Evolutionary conservation across 768 basidiomycete genomes (phyloP).

Genomic region (Brasilioporus rufonigricans): DNA sequence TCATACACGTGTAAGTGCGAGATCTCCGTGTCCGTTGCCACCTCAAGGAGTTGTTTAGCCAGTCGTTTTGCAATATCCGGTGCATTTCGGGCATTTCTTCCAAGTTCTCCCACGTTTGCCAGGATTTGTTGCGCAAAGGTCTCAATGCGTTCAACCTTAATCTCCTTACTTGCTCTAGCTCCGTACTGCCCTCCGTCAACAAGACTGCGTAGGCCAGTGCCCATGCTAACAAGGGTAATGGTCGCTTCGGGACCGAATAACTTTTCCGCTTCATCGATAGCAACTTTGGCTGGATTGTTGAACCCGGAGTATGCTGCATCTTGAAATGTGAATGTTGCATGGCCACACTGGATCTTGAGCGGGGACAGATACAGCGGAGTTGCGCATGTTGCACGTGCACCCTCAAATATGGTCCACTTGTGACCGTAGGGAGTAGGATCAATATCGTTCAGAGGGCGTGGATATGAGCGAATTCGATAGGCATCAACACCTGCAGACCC

Average conservation of each 20-base stretch:
- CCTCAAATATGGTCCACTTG: neutral
- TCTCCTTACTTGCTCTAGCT: neutral
- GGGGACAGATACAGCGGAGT: neutral
- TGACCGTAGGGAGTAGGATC: neutral
- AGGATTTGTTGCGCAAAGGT: neutral
- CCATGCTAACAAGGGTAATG: neutral
- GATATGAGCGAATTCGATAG: neutral
- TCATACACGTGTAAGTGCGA: neutral
- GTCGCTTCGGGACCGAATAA: neutral
- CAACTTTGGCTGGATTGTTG: neutral
- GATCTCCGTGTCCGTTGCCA: neutral
- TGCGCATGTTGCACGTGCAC: neutral
- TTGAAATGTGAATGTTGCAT: neutral
- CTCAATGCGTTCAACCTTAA: neutral
- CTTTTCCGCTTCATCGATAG: neutral
- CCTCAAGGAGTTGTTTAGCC: neutral
- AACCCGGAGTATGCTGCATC: neutral
- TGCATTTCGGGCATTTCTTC: neutral
- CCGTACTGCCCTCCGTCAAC: neutral
- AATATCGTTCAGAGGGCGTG: neutral
- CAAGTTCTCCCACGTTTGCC: neutral
- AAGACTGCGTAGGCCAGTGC: neutral
- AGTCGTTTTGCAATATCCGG: neutral
- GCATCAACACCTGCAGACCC: neutral
- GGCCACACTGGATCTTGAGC: neutral